Evolutionary conservation across 75 land plant species (phyloP).

Genomic region (Azolla pinnata): DNA sequence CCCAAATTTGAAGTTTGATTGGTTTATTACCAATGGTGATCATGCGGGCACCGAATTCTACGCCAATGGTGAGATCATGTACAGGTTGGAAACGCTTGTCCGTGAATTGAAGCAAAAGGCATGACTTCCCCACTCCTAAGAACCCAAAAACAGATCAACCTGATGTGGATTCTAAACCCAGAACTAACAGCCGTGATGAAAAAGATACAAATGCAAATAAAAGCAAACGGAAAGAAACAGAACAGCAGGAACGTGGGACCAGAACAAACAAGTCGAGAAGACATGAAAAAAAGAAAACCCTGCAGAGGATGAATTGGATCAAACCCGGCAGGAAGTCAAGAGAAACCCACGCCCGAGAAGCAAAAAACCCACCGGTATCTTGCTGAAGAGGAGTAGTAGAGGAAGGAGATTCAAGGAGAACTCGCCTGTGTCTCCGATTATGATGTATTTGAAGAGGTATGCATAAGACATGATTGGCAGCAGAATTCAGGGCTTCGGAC

Average conservation of each 20-base stretch:
- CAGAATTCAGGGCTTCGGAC: too few species aligned
- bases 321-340: too few species aligned
- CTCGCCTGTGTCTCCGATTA: constrained; percentile 77
- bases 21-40: constrained; percentile 52
- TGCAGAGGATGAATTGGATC: too few species aligned
- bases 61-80: constrained; percentile 75
- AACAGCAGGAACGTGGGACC: background rate
- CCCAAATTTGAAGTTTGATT: constrained; percentile 79
- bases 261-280: background rate
- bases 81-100: constrained; percentile 76
- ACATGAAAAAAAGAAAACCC: constrained; percentile 6
- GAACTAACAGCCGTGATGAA: too few species aligned
- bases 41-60: constrained; percentile 67
- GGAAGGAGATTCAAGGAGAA: too few species aligned
- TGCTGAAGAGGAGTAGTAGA: too few species aligned
- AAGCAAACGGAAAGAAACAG: background rate
- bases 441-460: constrained; percentile 78
- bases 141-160: too few species aligned
- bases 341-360: too few species aligned
- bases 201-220: background rate
- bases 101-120: constrained; percentile 62
- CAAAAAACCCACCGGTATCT: too few species aligned
- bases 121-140: constrained; percentile 79
- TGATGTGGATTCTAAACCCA: too few species aligned
- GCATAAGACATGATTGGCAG: constrained; percentile 56